Conservation (phyloP, 2,329 filamentous ascomycete genomes). For the Echinosphaeria canescens region DNA sequence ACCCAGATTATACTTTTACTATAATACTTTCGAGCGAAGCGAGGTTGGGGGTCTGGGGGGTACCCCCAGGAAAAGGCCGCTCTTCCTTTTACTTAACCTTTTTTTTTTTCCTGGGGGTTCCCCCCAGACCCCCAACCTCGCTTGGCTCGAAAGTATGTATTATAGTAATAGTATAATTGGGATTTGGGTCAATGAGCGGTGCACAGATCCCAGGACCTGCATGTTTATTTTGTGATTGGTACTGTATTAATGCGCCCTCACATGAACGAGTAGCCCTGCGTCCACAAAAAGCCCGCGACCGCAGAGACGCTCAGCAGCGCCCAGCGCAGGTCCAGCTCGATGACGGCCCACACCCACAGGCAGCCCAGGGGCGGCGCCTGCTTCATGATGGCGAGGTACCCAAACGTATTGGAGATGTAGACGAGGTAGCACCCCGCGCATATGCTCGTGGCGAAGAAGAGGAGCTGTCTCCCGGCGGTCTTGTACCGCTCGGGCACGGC, state of each 20-base stretch:
- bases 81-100: no score
- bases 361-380: constrained; percentile 73
- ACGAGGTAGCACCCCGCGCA: constrained; percentile 59
- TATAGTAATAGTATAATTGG: no score
- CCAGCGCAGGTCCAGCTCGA: constrained; percentile 58
- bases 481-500: constrained; percentile 23
- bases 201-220: no score
- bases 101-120: no score
- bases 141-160: no score
- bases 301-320: constrained; percentile 32
- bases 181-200: no score
- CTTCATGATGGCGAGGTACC: constrained; percentile 84
- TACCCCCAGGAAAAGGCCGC: no score
- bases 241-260: constrained; percentile 14
- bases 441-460: constrained; percentile 43
- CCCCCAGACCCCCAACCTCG: no score
- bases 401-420: constrained; percentile 54
- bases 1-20: no score
- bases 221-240: no score
- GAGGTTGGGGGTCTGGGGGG: no score
- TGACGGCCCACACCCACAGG: constrained; percentile 80
- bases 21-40: no score
- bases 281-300: constrained; percentile 21
- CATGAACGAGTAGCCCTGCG: constrained; percentile 18
- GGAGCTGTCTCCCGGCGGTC: constrained; percentile 23